Evolutionary conservation across 108 stramenopile species (phyloP).

Genomic region (Skeletonema marinoi): DNA sequence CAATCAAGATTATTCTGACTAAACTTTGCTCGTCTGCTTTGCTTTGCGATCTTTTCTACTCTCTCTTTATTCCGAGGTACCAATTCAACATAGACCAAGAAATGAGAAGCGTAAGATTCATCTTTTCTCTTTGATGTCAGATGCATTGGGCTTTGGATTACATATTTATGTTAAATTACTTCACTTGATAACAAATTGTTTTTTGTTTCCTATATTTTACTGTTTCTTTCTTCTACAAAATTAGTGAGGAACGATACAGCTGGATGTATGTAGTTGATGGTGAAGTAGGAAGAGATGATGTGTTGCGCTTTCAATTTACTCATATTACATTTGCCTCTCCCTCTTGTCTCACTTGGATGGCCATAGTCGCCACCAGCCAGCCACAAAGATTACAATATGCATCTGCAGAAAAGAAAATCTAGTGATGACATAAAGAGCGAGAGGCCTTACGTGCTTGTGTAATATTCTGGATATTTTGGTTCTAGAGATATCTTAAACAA

Average conservation of each 20-base stretch:
- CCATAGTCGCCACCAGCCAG: no score
- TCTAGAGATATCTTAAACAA: no score
- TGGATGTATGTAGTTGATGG: not conserved
- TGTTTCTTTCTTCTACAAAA: not conserved
- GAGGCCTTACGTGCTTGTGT: no score
- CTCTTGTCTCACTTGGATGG: no score
- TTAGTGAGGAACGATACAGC: not conserved
- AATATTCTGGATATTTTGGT: no score
- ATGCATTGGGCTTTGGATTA: not conserved
- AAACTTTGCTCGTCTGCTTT: not conserved
- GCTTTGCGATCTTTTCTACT: slow-evolving; percentile 3
- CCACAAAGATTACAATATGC: no score
- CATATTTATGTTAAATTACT: not conserved
- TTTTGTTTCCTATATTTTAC: not conserved
- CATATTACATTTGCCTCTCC: not conserved
- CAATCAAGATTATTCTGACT: slow-evolving; percentile 48
- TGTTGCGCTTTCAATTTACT: not conserved
- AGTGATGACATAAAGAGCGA: no score
- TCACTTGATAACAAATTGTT: not conserved
- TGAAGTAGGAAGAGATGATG: not conserved
- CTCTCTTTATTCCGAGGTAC: slow-evolving; percentile 8
- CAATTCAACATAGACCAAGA: not conserved
- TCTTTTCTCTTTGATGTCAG: slow-evolving; percentile 2
- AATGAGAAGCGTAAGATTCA: not conserved
- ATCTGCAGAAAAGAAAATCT: no score